Base-by-base conservation (phyloP, 441 rosid genomes). In the Rhodomyrtus psidioides region DNA sequence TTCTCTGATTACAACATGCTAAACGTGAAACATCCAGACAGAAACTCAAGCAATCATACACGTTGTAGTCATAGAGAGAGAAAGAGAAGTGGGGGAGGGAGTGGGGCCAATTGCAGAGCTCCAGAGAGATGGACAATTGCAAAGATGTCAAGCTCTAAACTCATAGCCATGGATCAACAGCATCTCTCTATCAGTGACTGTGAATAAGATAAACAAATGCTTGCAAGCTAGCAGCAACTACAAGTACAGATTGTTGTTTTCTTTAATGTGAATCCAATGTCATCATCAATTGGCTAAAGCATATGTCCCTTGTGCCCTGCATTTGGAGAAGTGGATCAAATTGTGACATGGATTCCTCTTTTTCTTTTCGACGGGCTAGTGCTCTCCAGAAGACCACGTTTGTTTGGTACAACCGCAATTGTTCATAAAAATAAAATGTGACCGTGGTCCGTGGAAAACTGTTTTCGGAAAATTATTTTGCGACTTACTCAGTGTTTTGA, bases 181-280 rank as follows among this genome's bases (percentile, higher is more conserved):
- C 81, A 84, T 76, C 81, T 74, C 6, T 34, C 30, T 28, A 1
- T 57, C 27, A 26, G 2, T 7, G 13, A 53, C 51, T 86, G 84
- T n/a, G 42, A 88, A 81, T 8, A 85, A 19, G 15, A 83, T 70
- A 51, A 82, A 82, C 19, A 83, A 83, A 88, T 90, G 90, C 82
- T 87, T 90, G 93, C 92, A 88, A 92, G 92, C 92, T 92, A 88
- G 92, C 93, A 90, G 84, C 92, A 83, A 91, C 92, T 87, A 59
- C 5, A 85, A 75, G 49, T 3, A 39, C 16, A 39, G 49, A 39
- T 70, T 70, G 49, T 70, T 70, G 79, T 23, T 70, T 65, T 70
- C 79, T 70, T 65, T 51, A 65, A 65, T 21, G 79, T 70, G 79
- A 12, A 70, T 70, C 89, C 89, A 88, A 88, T 85, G 90, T 89